These are phyloP conservation scores for Globisporangium splendens DNA, from an alignment of 352 stramenopile species.

Conservation along the genomic window DNA sequence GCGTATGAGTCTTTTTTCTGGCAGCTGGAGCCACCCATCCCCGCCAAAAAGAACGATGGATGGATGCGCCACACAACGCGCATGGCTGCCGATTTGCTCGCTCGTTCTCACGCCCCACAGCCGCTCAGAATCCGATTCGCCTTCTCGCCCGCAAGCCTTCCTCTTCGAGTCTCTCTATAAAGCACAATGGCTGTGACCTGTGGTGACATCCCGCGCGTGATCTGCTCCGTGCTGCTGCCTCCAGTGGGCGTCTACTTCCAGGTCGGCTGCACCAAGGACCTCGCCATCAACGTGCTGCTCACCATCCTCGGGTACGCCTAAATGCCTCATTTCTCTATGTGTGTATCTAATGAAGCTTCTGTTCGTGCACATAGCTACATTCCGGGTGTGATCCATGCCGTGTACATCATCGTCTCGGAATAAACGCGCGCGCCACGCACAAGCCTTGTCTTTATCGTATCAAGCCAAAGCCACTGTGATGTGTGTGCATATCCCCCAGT, in stretches of 20 bases:
- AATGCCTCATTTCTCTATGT: neutral
- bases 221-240: constrained; percentile 53
- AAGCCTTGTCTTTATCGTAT: too few species aligned
- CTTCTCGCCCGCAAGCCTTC: neutral
- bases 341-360: too few species aligned
- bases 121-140: constrained; percentile 4
- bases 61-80: neutral
- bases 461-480: neutral
- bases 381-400: constrained; percentile 61
- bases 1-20: neutral
- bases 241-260: too few species aligned
- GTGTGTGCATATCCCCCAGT: neutral
- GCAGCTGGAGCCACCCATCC: neutral
- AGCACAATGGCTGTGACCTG: constrained; percentile 48
- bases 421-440: constrained; percentile 21
- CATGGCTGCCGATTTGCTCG: neutral
- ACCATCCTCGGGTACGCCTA: constrained; percentile 37
- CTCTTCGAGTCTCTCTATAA: neutral
- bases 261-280: too few species aligned
- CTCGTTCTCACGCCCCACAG: too few species aligned
- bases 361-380: constrained; percentile 31
- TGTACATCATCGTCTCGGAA: constrained; percentile 73
- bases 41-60: neutral
- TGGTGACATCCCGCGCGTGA: constrained; percentile 56
- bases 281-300: constrained; percentile 57